These are phyloP conservation scores for Antrodiella citrinella DNA, from an alignment of 768 basidiomycete genomes.

Conservation along the genomic window DNA sequence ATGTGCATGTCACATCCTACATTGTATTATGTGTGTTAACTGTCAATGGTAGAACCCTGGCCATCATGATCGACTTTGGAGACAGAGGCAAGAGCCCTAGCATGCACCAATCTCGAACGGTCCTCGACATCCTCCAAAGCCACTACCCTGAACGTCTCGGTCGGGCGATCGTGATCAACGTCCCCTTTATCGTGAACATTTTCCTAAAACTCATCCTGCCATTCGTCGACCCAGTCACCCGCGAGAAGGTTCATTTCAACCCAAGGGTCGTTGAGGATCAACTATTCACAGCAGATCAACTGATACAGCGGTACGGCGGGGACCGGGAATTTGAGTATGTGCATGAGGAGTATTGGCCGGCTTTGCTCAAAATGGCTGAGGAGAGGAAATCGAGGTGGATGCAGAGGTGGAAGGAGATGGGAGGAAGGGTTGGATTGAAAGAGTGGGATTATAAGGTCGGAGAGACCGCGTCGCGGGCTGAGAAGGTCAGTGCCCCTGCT, in stretches of 20 bases:
- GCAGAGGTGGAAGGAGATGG: slow-evolving; percentile 59
- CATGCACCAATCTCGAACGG: slow-evolving; percentile 28
- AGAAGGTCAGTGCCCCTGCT: background rate
- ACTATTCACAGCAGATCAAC: slow-evolving; percentile 60
- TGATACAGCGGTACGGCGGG: slow-evolving; percentile 73
- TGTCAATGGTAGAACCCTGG: slow-evolving; percentile 43
- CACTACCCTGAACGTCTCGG: slow-evolving; percentile 89
- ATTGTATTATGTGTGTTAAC: background rate
- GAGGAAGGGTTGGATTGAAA: slow-evolving; percentile 60
- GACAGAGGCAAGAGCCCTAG: slow-evolving; percentile 58
- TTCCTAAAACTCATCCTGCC: slow-evolving; percentile 77
- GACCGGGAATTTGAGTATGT: slow-evolving; percentile 57
- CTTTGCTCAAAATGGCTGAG: slow-evolving; percentile 46
- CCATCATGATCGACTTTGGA: slow-evolving; percentile 70
- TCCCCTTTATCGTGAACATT: slow-evolving; percentile 69
- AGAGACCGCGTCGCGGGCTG: background rate
- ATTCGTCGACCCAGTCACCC: slow-evolving; percentile 78
- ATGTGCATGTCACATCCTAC: slow-evolving; percentile 19
- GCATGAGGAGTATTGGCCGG: slow-evolving; percentile 71
- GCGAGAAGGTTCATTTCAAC: slow-evolving; percentile 69
- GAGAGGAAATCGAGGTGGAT: slow-evolving; percentile 41
- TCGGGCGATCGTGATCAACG: slow-evolving; percentile 60
- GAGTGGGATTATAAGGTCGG: slow-evolving; percentile 73
- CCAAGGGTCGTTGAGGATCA: slow-evolving; percentile 56
- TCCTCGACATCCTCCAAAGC: slow-evolving; percentile 54